Conservation (phyloP, 2,329 filamentous ascomycete species). For the Ophiostoma pallidulum region DNA sequence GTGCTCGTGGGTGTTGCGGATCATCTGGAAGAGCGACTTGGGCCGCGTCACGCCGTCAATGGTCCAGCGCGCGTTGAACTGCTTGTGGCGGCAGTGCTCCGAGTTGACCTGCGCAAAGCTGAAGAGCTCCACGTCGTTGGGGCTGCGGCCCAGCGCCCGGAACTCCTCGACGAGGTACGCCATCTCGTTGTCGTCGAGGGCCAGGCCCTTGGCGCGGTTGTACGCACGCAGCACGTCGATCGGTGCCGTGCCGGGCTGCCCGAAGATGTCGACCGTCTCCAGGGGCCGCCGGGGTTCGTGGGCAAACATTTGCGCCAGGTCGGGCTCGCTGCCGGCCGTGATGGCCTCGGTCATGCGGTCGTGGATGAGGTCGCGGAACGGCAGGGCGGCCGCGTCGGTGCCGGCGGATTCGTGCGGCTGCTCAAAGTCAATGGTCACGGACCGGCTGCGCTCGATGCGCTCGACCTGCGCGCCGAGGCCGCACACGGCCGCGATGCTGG, state of each 20-base stretch:
- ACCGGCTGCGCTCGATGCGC: constrained; percentile 79
- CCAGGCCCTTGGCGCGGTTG: constrained; percentile 75
- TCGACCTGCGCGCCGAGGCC: constrained; percentile 61
- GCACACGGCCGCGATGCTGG: constrained; percentile 87
- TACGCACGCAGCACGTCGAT: constrained; percentile 68
- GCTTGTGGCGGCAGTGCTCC: constrained; percentile 78
- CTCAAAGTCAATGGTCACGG: constrained; percentile 59
- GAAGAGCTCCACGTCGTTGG: constrained; percentile 90
- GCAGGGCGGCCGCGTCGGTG: constrained; percentile 22
- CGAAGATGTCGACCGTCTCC: constrained; percentile 66
- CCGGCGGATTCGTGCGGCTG: constrained; percentile 35
- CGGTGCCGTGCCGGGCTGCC: constrained; percentile 46
- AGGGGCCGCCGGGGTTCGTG: constrained; percentile 54
- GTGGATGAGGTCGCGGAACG: constrained; percentile 62
- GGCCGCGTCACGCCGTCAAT: constrained; percentile 78
- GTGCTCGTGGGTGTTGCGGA: constrained; percentile 83
- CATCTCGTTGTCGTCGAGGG: constrained; percentile 80
- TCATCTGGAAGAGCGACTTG: constrained; percentile 88
- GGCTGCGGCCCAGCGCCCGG: constrained; percentile 54
- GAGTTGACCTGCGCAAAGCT: constrained; percentile 99
- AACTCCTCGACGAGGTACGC: constrained; percentile 87
- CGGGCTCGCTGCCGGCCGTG: constrained; percentile 39
- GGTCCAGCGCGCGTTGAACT: constrained; percentile 95
- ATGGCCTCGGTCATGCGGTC: constrained; percentile 95
- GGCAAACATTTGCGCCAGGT: constrained; percentile 68